A percentile compares a stretch with the other conserved stretches of the same genome.
phyloP scores from a whole-genome alignment of 2,329 filamentous ascomycete genomes.

The Alternaria gansuensis region DNA sequence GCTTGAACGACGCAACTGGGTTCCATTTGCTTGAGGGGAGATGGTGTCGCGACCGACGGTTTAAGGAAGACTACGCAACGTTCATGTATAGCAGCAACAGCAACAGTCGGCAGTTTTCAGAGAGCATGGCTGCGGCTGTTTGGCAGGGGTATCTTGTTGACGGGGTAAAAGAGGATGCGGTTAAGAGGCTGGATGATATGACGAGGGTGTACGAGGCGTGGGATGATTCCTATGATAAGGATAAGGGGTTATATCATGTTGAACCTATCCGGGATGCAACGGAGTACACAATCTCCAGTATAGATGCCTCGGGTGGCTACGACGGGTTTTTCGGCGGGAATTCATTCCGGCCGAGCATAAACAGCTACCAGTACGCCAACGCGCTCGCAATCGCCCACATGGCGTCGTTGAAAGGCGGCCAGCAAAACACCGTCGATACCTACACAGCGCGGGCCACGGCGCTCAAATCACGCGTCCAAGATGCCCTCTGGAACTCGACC shows the following conservation, averaged over 20 bases:
- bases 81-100: slow-evolving; percentile 54
- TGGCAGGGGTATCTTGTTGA: slow-evolving; percentile 56
- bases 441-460: slow-evolving; percentile 43
- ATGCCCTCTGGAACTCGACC: slow-evolving; percentile 56
- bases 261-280: slow-evolving; percentile 57
- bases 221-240: slow-evolving; percentile 52
- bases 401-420: slow-evolving; percentile 44
- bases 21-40: slow-evolving; percentile 57
- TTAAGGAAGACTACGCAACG: slow-evolving; percentile 56
- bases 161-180: slow-evolving; percentile 48
- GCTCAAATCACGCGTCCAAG: slow-evolving; percentile 52
- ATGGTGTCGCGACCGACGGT: slow-evolving; percentile 58
- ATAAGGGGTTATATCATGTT: slow-evolving; percentile 56
- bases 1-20: slow-evolving; percentile 57
- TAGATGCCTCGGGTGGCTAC: slow-evolving; percentile 53
- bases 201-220: slow-evolving; percentile 52
- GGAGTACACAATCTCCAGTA: slow-evolving; percentile 58
- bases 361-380: slow-evolving; percentile 58
- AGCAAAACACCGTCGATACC: slow-evolving; percentile 18
- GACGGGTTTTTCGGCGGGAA: slow-evolving; percentile 56
- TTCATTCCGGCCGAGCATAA: slow-evolving; percentile 57
- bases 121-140: slow-evolving; percentile 55
- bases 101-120: slow-evolving; percentile 57
- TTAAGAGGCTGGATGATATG: slow-evolving; percentile 49
- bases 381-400: slow-evolving; percentile 55